Base-by-base conservation (phyloP, 768 basidiomycete genomes). In the Ramaria sp. region DNA sequence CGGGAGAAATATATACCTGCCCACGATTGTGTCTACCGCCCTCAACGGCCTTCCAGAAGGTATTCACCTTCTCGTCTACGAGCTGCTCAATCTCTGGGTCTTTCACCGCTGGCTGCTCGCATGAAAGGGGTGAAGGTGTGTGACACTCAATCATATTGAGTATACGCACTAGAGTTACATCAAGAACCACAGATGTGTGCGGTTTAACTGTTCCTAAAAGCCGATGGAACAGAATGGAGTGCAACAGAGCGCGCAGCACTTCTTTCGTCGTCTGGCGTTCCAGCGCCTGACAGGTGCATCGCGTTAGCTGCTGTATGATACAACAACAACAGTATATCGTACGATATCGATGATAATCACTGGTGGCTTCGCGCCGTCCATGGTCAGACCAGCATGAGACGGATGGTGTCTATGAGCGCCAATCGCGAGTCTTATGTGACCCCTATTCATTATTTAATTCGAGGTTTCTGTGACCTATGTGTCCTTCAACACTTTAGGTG, bases 201-300 rank as follows among this genome's bases (percentile, higher is more conserved):
- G 90, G 85, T 62, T 84, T 88, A 43, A 91, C 78, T 0, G 80
- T 82, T 3, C 89, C 90, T 64, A 91, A 88, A 19, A 90, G 73
- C 7, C 89, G 79, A 65, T 92, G 89, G 65, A 92, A 91, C 15
- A 91, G 72, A 49, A 91, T 84, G 0, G 87, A 75, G 63, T 91
- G 90, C n/a, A 92, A 75, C 53, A 90, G 73, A 3, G 81, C 88
- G 54, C 77, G 78, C 6, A 91, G 77, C 45, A 84, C 86, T 61
- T 91, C 88, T 67, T 82, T 84, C 38, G 80, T 78, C 17, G 78
- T 83, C 51, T 76, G 78, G 24, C 88, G 79, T 68, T 91, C 89
- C 51, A 91, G 73, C 46, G 81, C 74, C 88, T 90, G 62, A 19
- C 20, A 38, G 33, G 37, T 31, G n/a, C 11, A 27, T 5, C 17